A percentile compares a stretch with the other conserved stretches of the same genome.
Conservation (phyloP, 2,329 filamentous ascomycete species). For the Rhynchosporium graminicola region DNA sequence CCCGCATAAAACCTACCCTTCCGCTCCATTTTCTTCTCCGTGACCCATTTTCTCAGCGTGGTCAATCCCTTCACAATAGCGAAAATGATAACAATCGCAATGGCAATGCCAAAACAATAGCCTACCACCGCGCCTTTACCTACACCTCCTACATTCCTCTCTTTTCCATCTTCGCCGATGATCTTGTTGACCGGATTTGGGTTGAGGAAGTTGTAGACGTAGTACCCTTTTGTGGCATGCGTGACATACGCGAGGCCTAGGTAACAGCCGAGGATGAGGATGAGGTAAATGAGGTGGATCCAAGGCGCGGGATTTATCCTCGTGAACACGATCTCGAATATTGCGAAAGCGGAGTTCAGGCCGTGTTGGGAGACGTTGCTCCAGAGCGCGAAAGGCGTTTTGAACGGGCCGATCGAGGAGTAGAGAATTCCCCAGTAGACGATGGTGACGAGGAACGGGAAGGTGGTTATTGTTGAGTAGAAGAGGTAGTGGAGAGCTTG, state of each 20-base stretch:
- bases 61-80: conserved; percentile 24
- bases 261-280: conserved; percentile 72
- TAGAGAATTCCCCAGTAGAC: conserved; percentile 71
- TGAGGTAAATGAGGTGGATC: conserved; percentile 66
- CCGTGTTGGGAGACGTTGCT: conserved; percentile 72
- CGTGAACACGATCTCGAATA: conserved; percentile 73
- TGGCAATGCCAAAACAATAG: conserved; percentile 37
- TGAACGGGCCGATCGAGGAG: conserved; percentile 45
- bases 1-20: conserved; percentile 43
- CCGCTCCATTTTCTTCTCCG: conserved; percentile 47
- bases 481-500: conserved; percentile 65
- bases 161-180: conserved; percentile 18
- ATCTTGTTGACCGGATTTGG: conserved; percentile 39
- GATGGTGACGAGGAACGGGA: conserved; percentile 68
- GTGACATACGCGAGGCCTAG: conserved; percentile 75
- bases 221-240: conserved; percentile 67
- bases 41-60: conserved; percentile 36
- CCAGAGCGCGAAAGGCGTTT: conserved; percentile 56
- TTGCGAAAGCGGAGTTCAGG: conserved; percentile 70
- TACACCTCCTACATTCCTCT: conserved; percentile 25
- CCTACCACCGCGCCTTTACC: conserved; percentile 28
- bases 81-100: conserved; percentile 35
- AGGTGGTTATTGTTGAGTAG: conserved; percentile 63
- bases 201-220: conserved; percentile 79
- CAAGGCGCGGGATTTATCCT: conserved; percentile 63